Percentiles rank a stretch among this genome's conserved stretches.
Evolutionary conservation across 1,139 yeast genomes (phyloP).

Genomic region (Magnusiomyces suaveolens): DNA sequence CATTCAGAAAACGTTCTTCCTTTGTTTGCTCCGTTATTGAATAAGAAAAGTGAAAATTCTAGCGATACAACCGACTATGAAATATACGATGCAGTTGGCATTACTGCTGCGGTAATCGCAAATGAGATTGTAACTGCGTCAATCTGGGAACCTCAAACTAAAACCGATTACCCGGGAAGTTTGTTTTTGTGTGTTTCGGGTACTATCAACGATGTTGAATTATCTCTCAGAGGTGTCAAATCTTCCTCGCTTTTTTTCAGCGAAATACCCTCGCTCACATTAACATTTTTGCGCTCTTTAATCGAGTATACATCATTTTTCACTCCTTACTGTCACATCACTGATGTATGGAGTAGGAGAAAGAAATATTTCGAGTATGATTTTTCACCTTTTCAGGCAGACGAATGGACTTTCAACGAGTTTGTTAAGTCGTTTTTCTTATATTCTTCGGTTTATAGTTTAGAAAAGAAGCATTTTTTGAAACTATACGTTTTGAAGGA

Average conservation of each 20-base stretch:
- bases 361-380: background rate
- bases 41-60: background rate
- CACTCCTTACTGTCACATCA: conserved; percentile 9
- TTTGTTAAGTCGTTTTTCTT: conserved; percentile 22
- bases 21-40: background rate
- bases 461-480: conserved; percentile 18
- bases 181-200: conserved; percentile 2
- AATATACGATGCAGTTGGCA: no score
- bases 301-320: conserved; percentile 23
- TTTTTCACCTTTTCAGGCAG: background rate
- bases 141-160: background rate
- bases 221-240: conserved; percentile 51
- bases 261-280: conserved; percentile 51
- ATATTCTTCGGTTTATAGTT: conserved; percentile 19
- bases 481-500: conserved; percentile 18
- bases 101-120: background rate
- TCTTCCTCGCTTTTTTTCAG: conserved; percentile 39
- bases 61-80: background rate
- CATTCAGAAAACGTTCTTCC: background rate
- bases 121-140: background rate
- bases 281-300: conserved; percentile 50
- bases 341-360: background rate
- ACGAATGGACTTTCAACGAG: conserved; percentile 16
- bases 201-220: conserved; percentile 57
- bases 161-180: background rate